Evolutionary conservation across 1,284 basidiomycete species (phyloP), one percentile per base, ranked within the genome.

Genomic region (Ustilago sp.): DNA sequence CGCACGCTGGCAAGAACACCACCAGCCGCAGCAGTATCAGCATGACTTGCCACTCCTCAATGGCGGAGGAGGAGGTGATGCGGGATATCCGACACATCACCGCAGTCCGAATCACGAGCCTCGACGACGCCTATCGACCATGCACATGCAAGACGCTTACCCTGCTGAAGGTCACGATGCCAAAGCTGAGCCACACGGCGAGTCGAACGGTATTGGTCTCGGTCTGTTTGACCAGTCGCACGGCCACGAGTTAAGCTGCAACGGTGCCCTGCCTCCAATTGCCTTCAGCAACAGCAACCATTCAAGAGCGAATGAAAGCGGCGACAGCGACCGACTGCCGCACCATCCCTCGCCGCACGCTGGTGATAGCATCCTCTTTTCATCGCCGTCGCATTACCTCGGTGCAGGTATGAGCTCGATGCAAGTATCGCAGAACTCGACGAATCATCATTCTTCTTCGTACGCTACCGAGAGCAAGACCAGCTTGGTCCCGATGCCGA

Each of bases 341-440:
- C 63, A 65, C 11, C 34, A 50, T 15, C 9, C 51, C 3, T 71
- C 63, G 1, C 59, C 68, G 1, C 59, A 56, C 45, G 34, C 36
- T 0, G 34, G 55, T 2, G 53, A 63, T 34, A 56, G 58, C 9
- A 12, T 43, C 17, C 31, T 35, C 0, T 51, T 56, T 2, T 19
- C 59, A 12, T 57, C 62, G 15, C 51, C 61, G 1, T 60, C 61
- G 8, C 51, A 69, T 48, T 50, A 50, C 41, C 34, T 58, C 1
- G 65, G 48, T 12, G 39, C 41, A 5, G 65, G 59, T 0, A 68
- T 62, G 54, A 58, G n/a, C 34, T 62, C 65, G 47, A 68, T 62
- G 65, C 50, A 57, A 8, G 65, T 68, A 3, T 62, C 59, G 13
- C 53, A 61, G 31, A 35, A 4, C 1, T n/a, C 55, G 11, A 31